A percentile compares a stretch with the other conserved stretches of the same genome.
Evolutionary conservation across 352 stramenopile species (phyloP).

Genomic region (Pseudoperonospora humuli): DNA sequence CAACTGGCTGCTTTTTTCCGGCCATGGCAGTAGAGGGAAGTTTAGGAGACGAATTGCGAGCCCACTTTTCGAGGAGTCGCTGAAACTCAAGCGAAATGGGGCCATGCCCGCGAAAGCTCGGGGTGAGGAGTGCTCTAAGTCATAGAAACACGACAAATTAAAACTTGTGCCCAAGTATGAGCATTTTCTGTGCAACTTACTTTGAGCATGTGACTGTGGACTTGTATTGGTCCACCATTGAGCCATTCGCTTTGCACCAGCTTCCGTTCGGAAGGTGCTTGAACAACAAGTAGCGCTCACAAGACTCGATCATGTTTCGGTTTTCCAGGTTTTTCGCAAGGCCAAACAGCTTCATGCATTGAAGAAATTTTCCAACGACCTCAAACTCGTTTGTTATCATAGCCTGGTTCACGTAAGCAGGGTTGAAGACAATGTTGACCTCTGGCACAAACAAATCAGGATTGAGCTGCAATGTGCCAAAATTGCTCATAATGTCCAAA

Average conservation of each 20-base stretch:
- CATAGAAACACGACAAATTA: slow-evolving; percentile 3
- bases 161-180: neutral
- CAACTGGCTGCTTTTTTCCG: slow-evolving; percentile 4
- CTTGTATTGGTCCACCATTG: slow-evolving; percentile 67
- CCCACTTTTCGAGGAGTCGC: slow-evolving; percentile 66
- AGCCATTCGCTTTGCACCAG: slow-evolving; percentile 57
- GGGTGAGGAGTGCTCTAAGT: slow-evolving; percentile 44
- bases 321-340: slow-evolving; percentile 28
- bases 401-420: slow-evolving; percentile 62
- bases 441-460: slow-evolving; percentile 60
- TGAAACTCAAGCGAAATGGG: slow-evolving; percentile 50
- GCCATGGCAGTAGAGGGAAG: slow-evolving; percentile 10
- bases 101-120: slow-evolving; percentile 46
- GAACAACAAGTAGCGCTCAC: slow-evolving; percentile 53
- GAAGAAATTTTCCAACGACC: slow-evolving; percentile 62
- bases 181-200: slow-evolving; percentile 28
- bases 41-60: slow-evolving; percentile 26
- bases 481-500: slow-evolving; percentile 73
- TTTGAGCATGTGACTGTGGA: slow-evolving; percentile 73
- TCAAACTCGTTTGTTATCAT: slow-evolving; percentile 66
- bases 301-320: slow-evolving; percentile 38
- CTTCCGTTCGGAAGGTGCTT: slow-evolving; percentile 66
- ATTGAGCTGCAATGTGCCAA: slow-evolving; percentile 66
- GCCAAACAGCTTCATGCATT: slow-evolving; percentile 76
- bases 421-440: slow-evolving; percentile 67